A percentile compares a stretch with the other conserved stretches of the same genome.
Evolutionary conservation across 148 eudicot species (phyloP).

Genomic region (Amaranthus cruentus): DNA sequence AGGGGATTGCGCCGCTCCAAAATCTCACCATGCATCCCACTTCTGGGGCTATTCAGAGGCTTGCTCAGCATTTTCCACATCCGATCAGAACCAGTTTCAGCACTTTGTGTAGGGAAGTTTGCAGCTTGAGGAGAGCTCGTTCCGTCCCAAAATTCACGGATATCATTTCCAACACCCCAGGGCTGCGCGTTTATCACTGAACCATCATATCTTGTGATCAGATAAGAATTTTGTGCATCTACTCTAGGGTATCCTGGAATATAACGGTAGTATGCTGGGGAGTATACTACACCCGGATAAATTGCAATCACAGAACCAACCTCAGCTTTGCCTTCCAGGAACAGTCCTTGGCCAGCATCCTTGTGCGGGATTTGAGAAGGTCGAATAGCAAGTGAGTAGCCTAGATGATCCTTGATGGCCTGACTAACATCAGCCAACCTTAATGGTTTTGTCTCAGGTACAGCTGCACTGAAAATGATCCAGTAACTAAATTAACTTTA

Average conservation of each 20-base stretch:
- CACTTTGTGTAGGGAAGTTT: constrained; percentile 17
- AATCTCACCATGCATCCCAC: constrained; percentile 42
- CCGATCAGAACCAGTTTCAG: constrained; percentile 61
- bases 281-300: constrained; percentile 80
- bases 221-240: constrained; percentile 64
- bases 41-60: constrained; percentile 45
- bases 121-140: constrained; percentile 22
- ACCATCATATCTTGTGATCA: constrained; percentile 90
- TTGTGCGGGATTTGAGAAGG: constrained; percentile 75
- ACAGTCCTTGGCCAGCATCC: constrained; percentile 87
- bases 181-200: constrained; percentile 87
- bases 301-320: constrained; percentile 85
- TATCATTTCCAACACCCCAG: constrained; percentile 77
- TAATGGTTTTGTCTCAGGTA: constrained; percentile 66
- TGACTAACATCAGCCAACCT: constrained; percentile 48
- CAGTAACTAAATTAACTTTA: constrained; percentile 30
- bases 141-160: constrained; percentile 69
- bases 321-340: constrained; percentile 74
- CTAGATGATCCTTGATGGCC: constrained; percentile 58
- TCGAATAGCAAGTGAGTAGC: constrained; percentile 69
- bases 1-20: constrained; percentile 81
- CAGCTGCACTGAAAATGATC: constrained; percentile 54
- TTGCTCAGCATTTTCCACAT: constrained; percentile 84
- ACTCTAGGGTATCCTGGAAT: constrained; percentile 93
- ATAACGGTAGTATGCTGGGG: constrained; percentile 86